These are phyloP conservation scores for Santalum album DNA, from an alignment of 164 flowering plant genomes.

Conservation along the genomic window DNA sequence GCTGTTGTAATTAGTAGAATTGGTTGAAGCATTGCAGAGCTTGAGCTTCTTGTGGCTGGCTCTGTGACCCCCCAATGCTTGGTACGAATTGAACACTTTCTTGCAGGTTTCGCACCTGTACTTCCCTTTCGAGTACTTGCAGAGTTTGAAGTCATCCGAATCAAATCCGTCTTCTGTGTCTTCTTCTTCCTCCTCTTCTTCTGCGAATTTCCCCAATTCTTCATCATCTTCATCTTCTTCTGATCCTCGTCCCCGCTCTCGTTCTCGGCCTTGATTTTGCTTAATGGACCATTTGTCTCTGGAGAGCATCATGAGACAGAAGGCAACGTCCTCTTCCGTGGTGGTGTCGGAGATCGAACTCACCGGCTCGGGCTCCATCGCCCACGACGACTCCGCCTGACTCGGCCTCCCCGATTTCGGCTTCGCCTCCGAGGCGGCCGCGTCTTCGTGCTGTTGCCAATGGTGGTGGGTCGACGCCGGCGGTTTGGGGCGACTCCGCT, in stretches of 20 bases:
- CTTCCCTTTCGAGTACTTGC: conserved; percentile 19
- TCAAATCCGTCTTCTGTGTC: conserved; percentile 12
- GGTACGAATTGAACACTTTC: conserved; percentile 61
- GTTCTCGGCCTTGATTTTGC: too few species aligned
- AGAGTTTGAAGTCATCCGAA: conserved; percentile 12
- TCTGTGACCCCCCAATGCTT: conserved; percentile 85
- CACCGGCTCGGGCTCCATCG: conserved; percentile 46
- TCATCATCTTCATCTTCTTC: neutral
- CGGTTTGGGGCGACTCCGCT: conserved; percentile 23
- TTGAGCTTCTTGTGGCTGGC: conserved; percentile 82
- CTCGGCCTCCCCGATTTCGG: conserved; percentile 7
- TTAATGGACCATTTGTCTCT: conserved; percentile 38
- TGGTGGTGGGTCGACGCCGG: neutral
- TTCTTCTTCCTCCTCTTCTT: conserved; percentile 9
- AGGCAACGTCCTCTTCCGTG: conserved; percentile 75
- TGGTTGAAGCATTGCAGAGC: neutral
- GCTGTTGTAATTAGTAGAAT: too few species aligned
- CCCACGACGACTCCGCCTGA: conserved; percentile 18
- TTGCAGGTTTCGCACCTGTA: conserved; percentile 80
- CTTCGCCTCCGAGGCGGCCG: too few species aligned
- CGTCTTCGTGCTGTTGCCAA: too few species aligned
- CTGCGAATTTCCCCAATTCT: conserved; percentile 6
- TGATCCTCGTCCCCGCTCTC: conserved; percentile 10
- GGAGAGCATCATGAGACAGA: conserved; percentile 78
- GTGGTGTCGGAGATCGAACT: conserved; percentile 68